Conservation (phyloP, 306 rosid species). For the Amphicarpaea edgeworthii region DNA sequence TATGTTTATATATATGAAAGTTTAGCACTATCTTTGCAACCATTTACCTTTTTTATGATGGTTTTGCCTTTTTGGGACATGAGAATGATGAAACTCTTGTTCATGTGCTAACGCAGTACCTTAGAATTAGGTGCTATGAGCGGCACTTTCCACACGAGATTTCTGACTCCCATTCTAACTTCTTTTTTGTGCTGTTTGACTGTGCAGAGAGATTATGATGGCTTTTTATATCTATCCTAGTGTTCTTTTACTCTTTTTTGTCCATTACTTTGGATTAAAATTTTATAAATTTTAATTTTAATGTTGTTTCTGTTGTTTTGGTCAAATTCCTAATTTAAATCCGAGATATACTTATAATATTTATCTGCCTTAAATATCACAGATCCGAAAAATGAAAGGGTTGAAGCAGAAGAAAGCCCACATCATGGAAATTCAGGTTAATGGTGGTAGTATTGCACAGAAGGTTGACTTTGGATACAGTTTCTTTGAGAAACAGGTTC, state of each 20-base stretch:
- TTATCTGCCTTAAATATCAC: background rate
- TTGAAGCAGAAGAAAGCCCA: slow-evolving; percentile 94
- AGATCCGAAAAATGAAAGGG: slow-evolving; percentile 89
- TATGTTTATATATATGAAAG: background rate
- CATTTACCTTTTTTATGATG: too few relatives aligned
- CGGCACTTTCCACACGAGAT: slow-evolving; percentile 63
- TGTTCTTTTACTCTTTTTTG: background rate
- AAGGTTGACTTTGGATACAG: slow-evolving; percentile 76
- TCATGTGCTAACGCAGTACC: slow-evolving; percentile 47
- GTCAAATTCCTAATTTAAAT: background rate
- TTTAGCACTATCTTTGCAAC: background rate
- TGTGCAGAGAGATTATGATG: background rate
- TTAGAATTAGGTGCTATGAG: slow-evolving; percentile 47
- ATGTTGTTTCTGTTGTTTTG: background rate
- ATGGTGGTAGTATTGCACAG: slow-evolving; percentile 75
- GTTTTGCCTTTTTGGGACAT: background rate
- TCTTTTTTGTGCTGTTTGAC: background rate
- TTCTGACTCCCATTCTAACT: slow-evolving; percentile 44
- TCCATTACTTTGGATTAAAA: too few relatives aligned
- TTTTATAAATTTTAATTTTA: background rate
- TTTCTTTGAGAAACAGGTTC: slow-evolving; percentile 88
- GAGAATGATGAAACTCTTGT: slow-evolving; percentile 52
- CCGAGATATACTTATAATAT: background rate
- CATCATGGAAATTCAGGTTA: slow-evolving; percentile 87
- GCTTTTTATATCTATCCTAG: background rate